A percentile compares a stretch with the other conserved stretches of the same genome.
Evolutionary conservation across 2,329 filamentous ascomycete species (phyloP).

Genomic region (Pyrenophora graminea): DNA sequence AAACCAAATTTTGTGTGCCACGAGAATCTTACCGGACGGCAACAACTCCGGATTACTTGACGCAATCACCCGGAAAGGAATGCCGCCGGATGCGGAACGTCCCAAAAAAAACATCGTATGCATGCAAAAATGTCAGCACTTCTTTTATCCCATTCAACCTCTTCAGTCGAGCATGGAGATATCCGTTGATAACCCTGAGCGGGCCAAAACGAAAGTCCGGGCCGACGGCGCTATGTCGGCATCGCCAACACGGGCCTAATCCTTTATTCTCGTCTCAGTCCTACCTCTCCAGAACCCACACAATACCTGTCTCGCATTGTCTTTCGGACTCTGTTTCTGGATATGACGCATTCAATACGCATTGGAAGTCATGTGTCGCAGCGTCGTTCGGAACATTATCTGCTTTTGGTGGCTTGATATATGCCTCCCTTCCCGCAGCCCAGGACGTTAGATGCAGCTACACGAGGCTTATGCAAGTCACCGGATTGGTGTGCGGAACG

Average conservation of each 20-base stretch:
- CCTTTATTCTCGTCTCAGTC: too few relatives aligned
- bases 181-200: too few relatives aligned
- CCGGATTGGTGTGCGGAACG: conserved; percentile 9
- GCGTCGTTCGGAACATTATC: conserved; percentile 10
- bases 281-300: too few relatives aligned
- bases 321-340: background rate
- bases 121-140: background rate
- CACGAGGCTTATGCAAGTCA: conserved; percentile 16
- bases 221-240: background rate
- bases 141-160: background rate
- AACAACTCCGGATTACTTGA: conserved; percentile 22
- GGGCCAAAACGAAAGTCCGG: too few relatives aligned
- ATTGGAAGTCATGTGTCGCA: conserved; percentile 2
- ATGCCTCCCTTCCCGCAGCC: conserved; percentile 10
- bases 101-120: background rate
- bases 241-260: too few relatives aligned
- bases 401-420: conserved; percentile 12
- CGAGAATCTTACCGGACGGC: conserved; percentile 18
- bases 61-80: conserved; percentile 1
- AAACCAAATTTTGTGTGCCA: conserved; percentile 5
- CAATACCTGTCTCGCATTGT: too few relatives aligned
- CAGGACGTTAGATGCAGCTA: conserved; percentile 9
- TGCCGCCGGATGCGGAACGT: conserved; percentile 4
- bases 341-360: background rate
- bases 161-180: background rate